A percentile compares a stretch with the other conserved stretches of the same genome.
Conservation (phyloP, 306 rosid genomes). For the Rosa chinensis region DNA sequence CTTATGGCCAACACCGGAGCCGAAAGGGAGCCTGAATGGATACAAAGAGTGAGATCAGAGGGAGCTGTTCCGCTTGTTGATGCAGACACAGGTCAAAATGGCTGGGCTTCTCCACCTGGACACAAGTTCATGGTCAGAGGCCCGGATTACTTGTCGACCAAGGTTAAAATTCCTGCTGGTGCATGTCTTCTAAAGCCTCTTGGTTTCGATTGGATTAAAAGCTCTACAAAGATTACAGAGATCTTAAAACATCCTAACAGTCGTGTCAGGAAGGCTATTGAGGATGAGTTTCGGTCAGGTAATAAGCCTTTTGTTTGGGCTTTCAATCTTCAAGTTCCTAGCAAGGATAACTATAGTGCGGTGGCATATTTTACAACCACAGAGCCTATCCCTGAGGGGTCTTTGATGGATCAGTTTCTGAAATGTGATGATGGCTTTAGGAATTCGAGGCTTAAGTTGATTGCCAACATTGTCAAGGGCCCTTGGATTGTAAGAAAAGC, state of each 20-base stretch:
- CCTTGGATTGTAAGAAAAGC: conserved; percentile 95
- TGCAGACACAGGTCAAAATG: conserved; percentile 54
- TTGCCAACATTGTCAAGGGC: conserved; percentile 71
- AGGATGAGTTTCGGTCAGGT: conserved; percentile 53
- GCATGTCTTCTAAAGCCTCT: conserved; percentile 76
- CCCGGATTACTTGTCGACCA: conserved; percentile 75
- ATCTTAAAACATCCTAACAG: conserved; percentile 56
- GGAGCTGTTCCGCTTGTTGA: conserved; percentile 69
- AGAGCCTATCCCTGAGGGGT: conserved; percentile 57
- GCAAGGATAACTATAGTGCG: conserved; percentile 69
- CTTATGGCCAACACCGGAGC: conserved; percentile 42
- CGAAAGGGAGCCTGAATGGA: conserved; percentile 53
- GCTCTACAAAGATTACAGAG: conserved; percentile 68
- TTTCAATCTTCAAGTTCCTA: conserved; percentile 80
- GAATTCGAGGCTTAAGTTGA: conserved; percentile 88
- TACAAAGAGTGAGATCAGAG: conserved; percentile 59
- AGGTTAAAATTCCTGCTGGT: conserved; percentile 69
- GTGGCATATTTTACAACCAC: conserved; percentile 62
- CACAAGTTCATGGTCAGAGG: conserved; percentile 83
- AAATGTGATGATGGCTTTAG: conserved; percentile 67
- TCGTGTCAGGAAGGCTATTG: conserved; percentile 59
- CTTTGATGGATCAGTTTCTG: conserved; percentile 69
- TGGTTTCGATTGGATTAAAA: conserved; percentile 91
- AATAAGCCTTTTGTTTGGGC: conserved; percentile 87
- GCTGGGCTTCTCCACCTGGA: conserved; percentile 86